phyloP scores from a whole-genome alignment of 192 early-diverging fungal genomes.

The Lunasporangiospora selenospora region DNA sequence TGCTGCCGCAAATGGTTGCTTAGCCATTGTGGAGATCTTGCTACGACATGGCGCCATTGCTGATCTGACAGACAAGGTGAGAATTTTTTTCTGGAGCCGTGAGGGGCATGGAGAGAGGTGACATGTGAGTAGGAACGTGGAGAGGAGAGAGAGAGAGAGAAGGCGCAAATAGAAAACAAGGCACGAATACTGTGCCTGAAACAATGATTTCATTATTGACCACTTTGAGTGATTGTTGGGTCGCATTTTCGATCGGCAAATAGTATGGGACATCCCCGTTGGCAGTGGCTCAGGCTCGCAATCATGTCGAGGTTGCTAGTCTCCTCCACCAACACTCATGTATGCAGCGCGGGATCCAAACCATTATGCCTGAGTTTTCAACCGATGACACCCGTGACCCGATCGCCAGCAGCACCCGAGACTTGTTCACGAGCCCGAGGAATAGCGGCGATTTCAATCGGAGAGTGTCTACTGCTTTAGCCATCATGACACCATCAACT shows the following conservation, averaged over 20 bases:
- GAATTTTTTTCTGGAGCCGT: too few species aligned
- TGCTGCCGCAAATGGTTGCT: constrained; percentile 79
- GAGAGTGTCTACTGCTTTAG: constrained; percentile 22
- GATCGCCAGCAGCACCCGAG: too few species aligned
- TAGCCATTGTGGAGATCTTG: constrained; percentile 64
- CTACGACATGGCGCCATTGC: constrained; percentile 65
- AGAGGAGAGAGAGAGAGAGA: too few species aligned
- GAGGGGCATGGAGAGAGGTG: too few species aligned
- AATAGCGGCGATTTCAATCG: constrained; percentile 29
- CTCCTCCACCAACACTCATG: constrained; percentile 20
- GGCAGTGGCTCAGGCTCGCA: constrained; percentile 56
- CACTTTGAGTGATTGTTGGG: too few species aligned
- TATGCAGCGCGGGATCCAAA: constrained; percentile 37
- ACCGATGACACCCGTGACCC: constrained; percentile 1
- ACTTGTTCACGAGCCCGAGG: constrained; percentile 27
- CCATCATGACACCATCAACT: constrained; percentile 21
- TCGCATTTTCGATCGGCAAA: too few species aligned
- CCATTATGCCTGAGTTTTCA: constrained; percentile 2
- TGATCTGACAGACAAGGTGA: constrained; percentile 64
- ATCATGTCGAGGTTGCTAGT: constrained; percentile 57
- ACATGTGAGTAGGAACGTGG: too few species aligned
- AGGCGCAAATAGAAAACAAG: too few species aligned
- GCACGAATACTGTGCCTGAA: too few species aligned
- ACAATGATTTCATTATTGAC: too few species aligned
- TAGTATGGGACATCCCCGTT: constrained; percentile 59